Conservation (phyloP, 163 green algal genomes). For the Scenedesmus sp. region DNA sequence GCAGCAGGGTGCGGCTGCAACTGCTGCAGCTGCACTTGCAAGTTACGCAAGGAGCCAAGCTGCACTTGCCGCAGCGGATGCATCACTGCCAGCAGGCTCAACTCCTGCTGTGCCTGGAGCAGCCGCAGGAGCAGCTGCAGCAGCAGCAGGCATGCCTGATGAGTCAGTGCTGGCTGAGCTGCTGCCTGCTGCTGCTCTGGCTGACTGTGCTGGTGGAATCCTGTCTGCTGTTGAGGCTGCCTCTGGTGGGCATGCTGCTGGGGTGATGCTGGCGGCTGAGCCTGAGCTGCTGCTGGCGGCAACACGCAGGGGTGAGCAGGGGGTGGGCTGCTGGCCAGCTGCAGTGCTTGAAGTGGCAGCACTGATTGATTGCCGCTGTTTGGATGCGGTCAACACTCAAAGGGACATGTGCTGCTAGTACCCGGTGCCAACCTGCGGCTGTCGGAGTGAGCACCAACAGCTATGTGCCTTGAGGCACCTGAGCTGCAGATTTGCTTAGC, state of each 20-base stretch:
- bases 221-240: constrained; percentile 11
- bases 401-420: neutral
- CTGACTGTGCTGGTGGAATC: constrained; percentile 20
- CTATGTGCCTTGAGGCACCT: neutral
- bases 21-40: neutral
- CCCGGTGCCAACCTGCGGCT: neutral
- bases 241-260: neutral
- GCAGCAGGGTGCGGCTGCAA: constrained; percentile 3
- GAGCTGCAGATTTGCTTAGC: neutral
- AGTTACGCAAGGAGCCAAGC: too few species aligned
- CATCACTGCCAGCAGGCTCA: neutral
- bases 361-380: too few species aligned
- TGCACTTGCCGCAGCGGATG: neutral
- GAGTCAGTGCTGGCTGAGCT: neutral
- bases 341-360: neutral
- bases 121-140: neutral
- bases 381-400: too few species aligned
- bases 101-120: neutral
- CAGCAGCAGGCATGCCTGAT: neutral
- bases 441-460: too few species aligned
- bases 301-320: constrained; percentile 8
- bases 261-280: constrained; percentile 16
- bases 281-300: constrained; percentile 39
- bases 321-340: neutral
- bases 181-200: constrained; percentile 27